Evolutionary conservation across 2,329 filamentous ascomycete genomes (phyloP).

Genomic region (Trichoderma koningii): DNA sequence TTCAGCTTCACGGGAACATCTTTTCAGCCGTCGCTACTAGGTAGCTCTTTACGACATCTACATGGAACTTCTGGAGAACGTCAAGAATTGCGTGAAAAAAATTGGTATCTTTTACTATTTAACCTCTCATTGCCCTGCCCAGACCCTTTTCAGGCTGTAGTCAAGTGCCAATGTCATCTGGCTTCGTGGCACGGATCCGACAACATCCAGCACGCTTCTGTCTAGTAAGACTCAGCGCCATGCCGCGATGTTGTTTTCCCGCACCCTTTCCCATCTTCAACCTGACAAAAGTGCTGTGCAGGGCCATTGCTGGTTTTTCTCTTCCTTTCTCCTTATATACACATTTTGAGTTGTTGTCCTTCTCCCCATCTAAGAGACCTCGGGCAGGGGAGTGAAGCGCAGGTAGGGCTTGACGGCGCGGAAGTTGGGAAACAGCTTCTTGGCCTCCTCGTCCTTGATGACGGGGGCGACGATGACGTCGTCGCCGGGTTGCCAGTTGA

Average conservation of each 20-base stretch:
- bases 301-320: background rate
- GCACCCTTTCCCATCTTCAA: too few species aligned
- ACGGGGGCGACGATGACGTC: constrained; percentile 89
- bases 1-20: too few species aligned
- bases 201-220: background rate
- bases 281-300: too few species aligned
- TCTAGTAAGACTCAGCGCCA: too few species aligned
- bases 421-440: constrained; percentile 81
- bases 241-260: too few species aligned
- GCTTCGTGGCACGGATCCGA: background rate
- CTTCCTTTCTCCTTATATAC: background rate
- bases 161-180: constrained; percentile 1
- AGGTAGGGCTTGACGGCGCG: constrained; percentile 71
- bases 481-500: constrained; percentile 86
- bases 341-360: background rate
- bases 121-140: constrained; percentile 5
- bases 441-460: constrained; percentile 81
- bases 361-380: constrained; percentile 44
- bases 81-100: background rate
- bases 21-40: too few species aligned
- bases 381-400: constrained; percentile 68
- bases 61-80: background rate
- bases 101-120: constrained; percentile 22
- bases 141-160: background rate
- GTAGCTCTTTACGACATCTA: background rate